phyloP scores from a whole-genome alignment of 2,329 filamentous ascomycete genomes.

The Claviceps spartinae region DNA sequence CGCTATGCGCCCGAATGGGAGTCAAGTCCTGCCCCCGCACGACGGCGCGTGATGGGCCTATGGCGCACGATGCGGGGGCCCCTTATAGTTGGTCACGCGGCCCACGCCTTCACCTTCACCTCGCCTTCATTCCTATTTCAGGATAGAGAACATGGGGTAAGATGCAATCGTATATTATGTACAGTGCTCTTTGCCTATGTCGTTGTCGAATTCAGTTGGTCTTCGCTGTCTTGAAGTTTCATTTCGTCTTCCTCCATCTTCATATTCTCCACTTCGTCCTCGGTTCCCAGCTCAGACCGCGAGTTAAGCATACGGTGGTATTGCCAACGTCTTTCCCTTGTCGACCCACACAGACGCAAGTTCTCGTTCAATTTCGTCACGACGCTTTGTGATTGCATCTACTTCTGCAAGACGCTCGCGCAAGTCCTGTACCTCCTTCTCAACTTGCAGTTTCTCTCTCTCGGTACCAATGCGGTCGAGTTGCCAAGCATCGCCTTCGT shows the following conservation, averaged over 20 bases:
- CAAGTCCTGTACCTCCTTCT: conserved; percentile 78
- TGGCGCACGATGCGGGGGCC: no score
- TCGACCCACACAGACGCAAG: conserved; percentile 51
- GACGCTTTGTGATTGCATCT: conserved; percentile 66
- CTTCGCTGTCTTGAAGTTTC: not conserved
- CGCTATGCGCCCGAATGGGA: not conserved
- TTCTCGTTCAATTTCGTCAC: conserved; percentile 71
- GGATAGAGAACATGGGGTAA: no score
- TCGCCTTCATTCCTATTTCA: no score
- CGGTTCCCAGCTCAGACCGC: conserved; percentile 1
- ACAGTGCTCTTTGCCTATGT: not conserved
- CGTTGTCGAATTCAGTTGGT: not conserved
- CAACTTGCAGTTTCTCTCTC: conserved; percentile 82
- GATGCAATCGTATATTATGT: no score
- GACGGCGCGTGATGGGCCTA: not conserved
- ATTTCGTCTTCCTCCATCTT: not conserved
- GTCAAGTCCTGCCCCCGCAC: not conserved
- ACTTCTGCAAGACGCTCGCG: conserved; percentile 69
- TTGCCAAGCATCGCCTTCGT: conserved; percentile 76
- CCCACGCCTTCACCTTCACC: no score
- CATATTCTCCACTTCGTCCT: not conserved
- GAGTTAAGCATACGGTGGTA: conserved; percentile 28
- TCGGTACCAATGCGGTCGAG: conserved; percentile 90
- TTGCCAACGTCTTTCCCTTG: conserved; percentile 31
- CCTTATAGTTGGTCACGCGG: no score